These are phyloP conservation scores for Aspergillus bridgeri DNA, from an alignment of 495 filamentous ascomycete genomes.

Conservation along the genomic window DNA sequence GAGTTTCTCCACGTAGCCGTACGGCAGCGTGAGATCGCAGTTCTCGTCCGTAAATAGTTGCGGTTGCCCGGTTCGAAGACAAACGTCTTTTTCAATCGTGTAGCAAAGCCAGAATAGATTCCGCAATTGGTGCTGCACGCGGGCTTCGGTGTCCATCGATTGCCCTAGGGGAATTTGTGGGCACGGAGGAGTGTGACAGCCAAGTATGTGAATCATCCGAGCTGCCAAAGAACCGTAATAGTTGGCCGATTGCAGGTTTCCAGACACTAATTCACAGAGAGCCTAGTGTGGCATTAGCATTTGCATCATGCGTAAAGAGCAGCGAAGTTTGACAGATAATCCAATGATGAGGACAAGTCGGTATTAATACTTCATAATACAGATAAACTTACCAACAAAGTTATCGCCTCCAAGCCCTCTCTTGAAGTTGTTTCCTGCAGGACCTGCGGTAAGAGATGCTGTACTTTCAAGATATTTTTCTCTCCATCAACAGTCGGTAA, in stretches of 20 bases:
- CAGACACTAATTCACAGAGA: constrained; percentile 41
- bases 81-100: constrained; percentile 48
- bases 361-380: not conserved
- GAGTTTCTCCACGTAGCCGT: constrained; percentile 37
- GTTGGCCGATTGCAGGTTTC: constrained; percentile 43
- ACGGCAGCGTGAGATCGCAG: constrained; percentile 50
- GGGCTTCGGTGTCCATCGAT: constrained; percentile 5
- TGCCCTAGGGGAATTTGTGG: constrained; percentile 3
- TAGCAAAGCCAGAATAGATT: constrained; percentile 55
- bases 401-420: constrained; percentile 40
- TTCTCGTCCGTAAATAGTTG: constrained; percentile 50
- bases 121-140: constrained; percentile 36
- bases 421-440: constrained; percentile 38
- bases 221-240: constrained; percentile 41
- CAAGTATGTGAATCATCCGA: constrained; percentile 46
- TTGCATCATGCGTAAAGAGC: not conserved
- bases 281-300: constrained; percentile 24
- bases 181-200: constrained; percentile 33
- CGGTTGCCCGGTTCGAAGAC: constrained; percentile 49
- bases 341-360: not conserved
- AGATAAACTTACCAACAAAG: constrained; percentile 39
- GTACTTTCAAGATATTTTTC: constrained; percentile 31
- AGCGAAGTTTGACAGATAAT: too few relatives aligned
- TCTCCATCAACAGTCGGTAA: constrained; percentile 33
- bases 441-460: constrained; percentile 38